Evolutionary conservation across 768 basidiomycete genomes (phyloP), one percentile per base, ranked within the genome.

Genomic region (Hortiboletus flavorubellus): DNA sequence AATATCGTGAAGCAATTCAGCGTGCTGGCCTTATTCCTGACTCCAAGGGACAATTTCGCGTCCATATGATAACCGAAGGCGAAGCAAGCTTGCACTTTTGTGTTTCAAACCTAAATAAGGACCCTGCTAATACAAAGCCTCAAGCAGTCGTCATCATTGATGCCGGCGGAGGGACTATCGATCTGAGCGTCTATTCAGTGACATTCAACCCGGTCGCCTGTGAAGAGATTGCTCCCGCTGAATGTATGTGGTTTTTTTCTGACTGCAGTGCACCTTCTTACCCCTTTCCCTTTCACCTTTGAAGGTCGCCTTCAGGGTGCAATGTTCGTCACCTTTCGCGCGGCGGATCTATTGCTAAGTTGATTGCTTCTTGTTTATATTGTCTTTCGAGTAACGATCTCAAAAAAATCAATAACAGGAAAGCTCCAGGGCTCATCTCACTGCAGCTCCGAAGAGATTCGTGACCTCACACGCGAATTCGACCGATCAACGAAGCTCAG

Each of bases 271-370:
- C 35, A 2, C 31, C 16, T 16, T 12, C 23, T 23, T 8, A 23
- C 10, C 44, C 18, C 21, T 38, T 35, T 8, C 16, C 15, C 5
- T 42, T n/a, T 29, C 10, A 35, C 15, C 5, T 42, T n/a, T 29
- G 12, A 35, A 79, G 78, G 77, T 64, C 71, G 72, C 23, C 70
- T 80, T 38, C 66, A 74, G 42, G 80, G 80, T 9, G 78, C 80
- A 0, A 69, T 78, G 1, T 79, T 78, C 50, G 77, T 81, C n/a
- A 78, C 68, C 14, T 68, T 69, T 18, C 71, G 73, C 23, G 78
- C 77, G 1, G 58, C 59, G 0, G 53, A 57, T 14, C 69, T 72
- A 59, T 61, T 80, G 2, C 57, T 65, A 53, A 57, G 79, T 78
- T 51, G 53, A 45, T 43, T 3, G 10, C 5, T 26, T 34, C 34